Percentiles rank a stretch among this genome's conserved stretches.
These are phyloP conservation scores for Epichloe coenophiala DNA, from an alignment of 2,329 filamentous ascomycete genomes.

Conservation along the genomic window DNA sequence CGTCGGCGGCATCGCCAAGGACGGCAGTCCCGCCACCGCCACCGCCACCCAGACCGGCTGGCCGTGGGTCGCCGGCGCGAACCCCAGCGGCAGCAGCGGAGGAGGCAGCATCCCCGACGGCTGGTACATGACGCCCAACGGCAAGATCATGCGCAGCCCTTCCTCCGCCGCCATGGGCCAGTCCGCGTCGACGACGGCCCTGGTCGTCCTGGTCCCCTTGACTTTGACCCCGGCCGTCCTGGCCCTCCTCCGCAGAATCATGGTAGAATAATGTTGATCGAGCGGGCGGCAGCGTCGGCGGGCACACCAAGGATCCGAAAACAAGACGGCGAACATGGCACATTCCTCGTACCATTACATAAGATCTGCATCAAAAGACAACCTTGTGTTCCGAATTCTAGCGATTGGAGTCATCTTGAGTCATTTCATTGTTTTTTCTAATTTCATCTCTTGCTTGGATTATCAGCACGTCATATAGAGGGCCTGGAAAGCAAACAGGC, in stretches of 20 bases:
- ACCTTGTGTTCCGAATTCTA: not conserved
- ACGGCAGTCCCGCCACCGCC: constrained; percentile 26
- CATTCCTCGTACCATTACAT: not conserved
- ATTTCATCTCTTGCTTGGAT: not conserved
- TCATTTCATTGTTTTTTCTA: too few relatives aligned
- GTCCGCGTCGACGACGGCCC: constrained; percentile 8
- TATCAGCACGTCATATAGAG: not conserved
- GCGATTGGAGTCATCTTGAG: not conserved
- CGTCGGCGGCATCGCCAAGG: constrained; percentile 51
- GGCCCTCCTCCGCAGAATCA: constrained; percentile 9
- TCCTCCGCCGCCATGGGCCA: constrained; percentile 17
- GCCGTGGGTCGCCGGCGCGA: constrained; percentile 51
- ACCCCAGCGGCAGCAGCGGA: constrained; percentile 26
- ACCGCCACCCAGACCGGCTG: constrained; percentile 45
- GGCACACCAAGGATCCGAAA: too few relatives aligned
- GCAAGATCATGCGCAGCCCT: constrained; percentile 61
- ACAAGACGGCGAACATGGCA: not conserved
- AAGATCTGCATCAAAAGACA: not conserved
- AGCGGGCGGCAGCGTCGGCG: not conserved
- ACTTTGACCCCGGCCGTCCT: constrained; percentile 7
- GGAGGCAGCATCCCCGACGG: constrained; percentile 54
- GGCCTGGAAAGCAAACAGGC: not conserved
- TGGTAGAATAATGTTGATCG: not conserved
- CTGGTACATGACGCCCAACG: constrained; percentile 66
- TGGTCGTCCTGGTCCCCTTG: constrained; percentile 14